Evolutionary conservation across 2,329 filamentous ascomycete species (phyloP).

Genomic region (Fusarium sp.): DNA sequence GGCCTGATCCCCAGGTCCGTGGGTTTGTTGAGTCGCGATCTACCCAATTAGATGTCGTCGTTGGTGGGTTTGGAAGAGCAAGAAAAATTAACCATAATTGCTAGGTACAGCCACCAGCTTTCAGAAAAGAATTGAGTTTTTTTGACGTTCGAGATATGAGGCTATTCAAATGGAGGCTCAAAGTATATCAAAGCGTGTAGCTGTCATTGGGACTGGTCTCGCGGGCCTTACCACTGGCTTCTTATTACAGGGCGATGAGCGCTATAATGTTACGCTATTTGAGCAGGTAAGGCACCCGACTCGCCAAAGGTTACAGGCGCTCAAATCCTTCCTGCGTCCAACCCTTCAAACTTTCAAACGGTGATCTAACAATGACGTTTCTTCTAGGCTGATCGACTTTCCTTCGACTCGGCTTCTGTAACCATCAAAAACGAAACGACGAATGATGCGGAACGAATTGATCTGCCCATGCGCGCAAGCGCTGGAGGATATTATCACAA

Average conservation of each 20-base stretch:
- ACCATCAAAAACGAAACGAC: slow-evolving; percentile 49
- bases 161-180: not conserved
- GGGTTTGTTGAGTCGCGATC: slow-evolving; percentile 2
- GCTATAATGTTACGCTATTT: slow-evolving; percentile 52
- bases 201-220: slow-evolving; percentile 54
- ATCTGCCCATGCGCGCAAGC: slow-evolving; percentile 55
- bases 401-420: slow-evolving; percentile 55
- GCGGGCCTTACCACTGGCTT: slow-evolving; percentile 53
- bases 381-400: slow-evolving; percentile 49
- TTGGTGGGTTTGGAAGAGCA: not conserved
- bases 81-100: not conserved
- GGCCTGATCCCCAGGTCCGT: not conserved
- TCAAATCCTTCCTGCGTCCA: not conserved
- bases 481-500: slow-evolving; percentile 64
- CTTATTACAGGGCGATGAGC: slow-evolving; percentile 51
- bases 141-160: not conserved
- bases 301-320: not conserved
- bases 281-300: slow-evolving; percentile 49
- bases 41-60: not conserved
- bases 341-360: not conserved
- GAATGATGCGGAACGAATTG: slow-evolving; percentile 51
- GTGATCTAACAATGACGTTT: slow-evolving; percentile 1
- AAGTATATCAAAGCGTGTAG: slow-evolving; percentile 29
- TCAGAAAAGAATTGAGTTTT: not conserved
- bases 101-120: not conserved